These are phyloP conservation scores for Phaffia tasmanica DNA, from an alignment of 768 basidiomycete genomes.

Conservation along the genomic window DNA sequence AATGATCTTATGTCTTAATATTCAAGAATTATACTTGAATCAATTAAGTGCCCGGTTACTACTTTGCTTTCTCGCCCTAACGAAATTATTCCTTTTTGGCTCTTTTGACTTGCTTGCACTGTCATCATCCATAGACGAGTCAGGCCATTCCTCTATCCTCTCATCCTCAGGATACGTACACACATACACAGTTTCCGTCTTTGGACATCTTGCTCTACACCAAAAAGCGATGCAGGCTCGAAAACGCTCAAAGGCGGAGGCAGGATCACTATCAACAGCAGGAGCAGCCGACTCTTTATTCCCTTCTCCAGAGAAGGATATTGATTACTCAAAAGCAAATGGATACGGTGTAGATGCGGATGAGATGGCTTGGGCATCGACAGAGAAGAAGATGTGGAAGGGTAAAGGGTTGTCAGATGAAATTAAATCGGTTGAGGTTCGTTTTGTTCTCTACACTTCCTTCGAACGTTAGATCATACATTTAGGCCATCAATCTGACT, in stretches of 20 bases:
- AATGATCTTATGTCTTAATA: no score
- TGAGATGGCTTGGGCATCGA: conserved; percentile 38
- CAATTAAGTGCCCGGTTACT: no score
- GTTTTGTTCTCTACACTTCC: conserved; percentile 30
- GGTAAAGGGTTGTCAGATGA: conserved; percentile 76
- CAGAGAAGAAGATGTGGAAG: conserved; percentile 36
- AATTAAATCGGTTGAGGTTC: conserved; percentile 78
- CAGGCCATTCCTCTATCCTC: no score
- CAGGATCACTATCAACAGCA: neutral
- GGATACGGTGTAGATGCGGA: conserved; percentile 31
- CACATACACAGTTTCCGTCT: neutral
- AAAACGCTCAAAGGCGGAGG: neutral
- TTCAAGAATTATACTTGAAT: no score
- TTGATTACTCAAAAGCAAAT: conserved; percentile 18
- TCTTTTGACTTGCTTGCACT: no score
- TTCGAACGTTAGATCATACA: conserved; percentile 1
- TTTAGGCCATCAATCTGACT: neutral
- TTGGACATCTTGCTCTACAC: neutral
- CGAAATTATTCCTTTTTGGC: no score
- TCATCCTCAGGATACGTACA: neutral
- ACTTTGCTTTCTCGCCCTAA: no score
- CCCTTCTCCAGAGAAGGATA: neutral
- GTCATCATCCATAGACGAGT: no score
- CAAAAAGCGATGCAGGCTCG: neutral
- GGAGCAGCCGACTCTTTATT: neutral